These are phyloP conservation scores for Thelephora terrestris DNA, from an alignment of 1,284 basidiomycete genomes.

Conservation along the genomic window DNA sequence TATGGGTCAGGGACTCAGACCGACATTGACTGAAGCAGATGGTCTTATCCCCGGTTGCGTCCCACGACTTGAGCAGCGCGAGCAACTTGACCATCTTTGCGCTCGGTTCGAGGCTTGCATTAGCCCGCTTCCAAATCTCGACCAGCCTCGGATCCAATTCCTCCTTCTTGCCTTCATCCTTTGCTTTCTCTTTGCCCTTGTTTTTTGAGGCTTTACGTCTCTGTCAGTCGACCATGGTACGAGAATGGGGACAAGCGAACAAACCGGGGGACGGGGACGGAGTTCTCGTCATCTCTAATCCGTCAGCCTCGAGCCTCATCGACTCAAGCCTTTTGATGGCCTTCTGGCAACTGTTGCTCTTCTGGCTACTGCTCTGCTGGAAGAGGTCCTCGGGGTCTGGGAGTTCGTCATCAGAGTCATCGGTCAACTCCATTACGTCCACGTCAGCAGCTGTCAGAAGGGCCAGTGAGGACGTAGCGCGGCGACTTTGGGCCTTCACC, in stretches of 20 bases:
- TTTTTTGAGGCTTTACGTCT: neutral
- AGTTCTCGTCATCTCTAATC: neutral
- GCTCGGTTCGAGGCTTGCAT: conserved; percentile 51
- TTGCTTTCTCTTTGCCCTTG: conserved; percentile 17
- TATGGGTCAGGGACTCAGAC: conserved; percentile 4
- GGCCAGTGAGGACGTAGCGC: neutral
- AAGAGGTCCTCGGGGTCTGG: conserved; percentile 30
- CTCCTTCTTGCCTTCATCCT: conserved; percentile 13
- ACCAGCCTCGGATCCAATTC: conserved; percentile 22
- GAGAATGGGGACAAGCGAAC: too few relatives aligned
- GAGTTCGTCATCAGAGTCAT: conserved; percentile 32
- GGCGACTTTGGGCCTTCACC: neutral
- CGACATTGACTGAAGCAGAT: conserved; percentile 65
- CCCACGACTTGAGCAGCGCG: conserved; percentile 45
- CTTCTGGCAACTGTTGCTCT: neutral
- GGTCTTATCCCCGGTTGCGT: conserved; percentile 52
- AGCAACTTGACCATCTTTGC: conserved; percentile 58
- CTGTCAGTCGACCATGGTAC: too few relatives aligned
- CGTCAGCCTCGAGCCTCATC: neutral
- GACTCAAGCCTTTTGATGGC: neutral
- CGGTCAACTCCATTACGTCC: conserved; percentile 18
- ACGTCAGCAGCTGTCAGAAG: neutral
- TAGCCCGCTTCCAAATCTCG: conserved; percentile 42
- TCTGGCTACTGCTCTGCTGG: conserved; percentile 10
- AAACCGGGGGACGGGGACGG: neutral